Base-by-base conservation (phyloP, 192 early-diverging fungal genomes). In the Helicostylum pulchrum region DNA sequence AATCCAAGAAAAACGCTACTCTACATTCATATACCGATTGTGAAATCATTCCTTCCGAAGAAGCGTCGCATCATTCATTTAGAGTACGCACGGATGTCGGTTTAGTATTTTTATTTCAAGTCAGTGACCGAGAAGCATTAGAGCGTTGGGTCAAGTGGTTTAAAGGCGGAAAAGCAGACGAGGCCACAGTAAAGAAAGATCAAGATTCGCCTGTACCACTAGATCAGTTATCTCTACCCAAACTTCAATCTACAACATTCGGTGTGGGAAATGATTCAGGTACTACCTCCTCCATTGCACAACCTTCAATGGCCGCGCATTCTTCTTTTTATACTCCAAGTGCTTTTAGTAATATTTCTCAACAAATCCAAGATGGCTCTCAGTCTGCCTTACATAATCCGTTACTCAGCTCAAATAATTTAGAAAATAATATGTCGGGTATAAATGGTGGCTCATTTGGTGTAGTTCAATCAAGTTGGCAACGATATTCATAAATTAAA, bases 81-180 rank as follows among this genome's bases (percentile, higher is more conserved):
- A 32, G 59, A 14, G 65, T 72, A 1, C 17, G 10, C 0, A 66
- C 64, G 2, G 34, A 47, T 7, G 39, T 42, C 2, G 17, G 42
- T 1, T n/a, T 46, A 8, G 9, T 14, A 0, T 53, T 62, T 32
- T 43, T 62, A 11, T 72, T 72, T 45, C 71, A 72, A 67, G 71
- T 72, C 23, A 45, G 36, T 30, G 71, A 72, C 19, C 39, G 48
- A 20, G 8, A 15, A 21, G 52, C 71, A 4, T 44, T 72, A 2
- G 53, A 67, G 6, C 48, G 65, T 21, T 72, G 71, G 71, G 32
- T 67, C 2, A 17, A 32, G 0, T 67, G 71, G 71, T 67, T 72
- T 20, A 66, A 67, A 7, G 61, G 61, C 9, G 17, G 34, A n/a
- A 26, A 36, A 45, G 53, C 3, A 54, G 30, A 30, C 30, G 30